Evolutionary conservation across 306 rosid genomes (phyloP).

Genomic region (Quercus alba): DNA sequence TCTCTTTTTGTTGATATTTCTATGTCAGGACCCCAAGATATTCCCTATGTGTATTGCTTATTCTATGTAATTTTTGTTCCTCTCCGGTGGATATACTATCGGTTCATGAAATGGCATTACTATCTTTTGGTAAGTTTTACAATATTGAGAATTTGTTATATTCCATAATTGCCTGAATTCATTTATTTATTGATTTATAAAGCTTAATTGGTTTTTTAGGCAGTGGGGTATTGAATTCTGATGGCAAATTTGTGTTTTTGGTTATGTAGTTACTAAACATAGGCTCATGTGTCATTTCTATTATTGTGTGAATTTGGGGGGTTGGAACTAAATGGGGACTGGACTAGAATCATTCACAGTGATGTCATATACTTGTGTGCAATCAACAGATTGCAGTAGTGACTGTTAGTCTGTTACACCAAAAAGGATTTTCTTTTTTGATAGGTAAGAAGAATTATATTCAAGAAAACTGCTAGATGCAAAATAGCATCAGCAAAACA

Average conservation of each 20-base stretch:
- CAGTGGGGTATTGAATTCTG: not conserved
- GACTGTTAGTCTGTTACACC: not conserved
- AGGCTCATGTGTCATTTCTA: not conserved
- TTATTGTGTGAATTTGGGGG: not conserved
- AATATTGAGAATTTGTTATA: not conserved
- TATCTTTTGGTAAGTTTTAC: constrained; percentile 73
- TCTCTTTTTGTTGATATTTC: not conserved
- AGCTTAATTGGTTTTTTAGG: not conserved
- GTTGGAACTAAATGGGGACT: not conserved
- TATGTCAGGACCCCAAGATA: constrained; percentile 84
- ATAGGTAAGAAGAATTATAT: no score
- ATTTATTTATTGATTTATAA: not conserved
- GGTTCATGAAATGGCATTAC: constrained; percentile 96
- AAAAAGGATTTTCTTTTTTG: no score
- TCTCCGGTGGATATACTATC: constrained; percentile 93
- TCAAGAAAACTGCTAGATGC: no score
- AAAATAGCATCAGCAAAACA: no score
- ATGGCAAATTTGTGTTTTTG: not conserved
- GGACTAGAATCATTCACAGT: not conserved
- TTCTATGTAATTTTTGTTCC: constrained; percentile 87
- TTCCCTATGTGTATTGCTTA: constrained; percentile 73
- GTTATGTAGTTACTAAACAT: not conserved
- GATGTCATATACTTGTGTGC: not conserved
- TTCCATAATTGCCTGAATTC: not conserved
- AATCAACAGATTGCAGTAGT: not conserved